These are phyloP conservation scores for Raffaelea arxii DNA, from an alignment of 2,329 filamentous ascomycete species.

Conservation along the genomic window DNA sequence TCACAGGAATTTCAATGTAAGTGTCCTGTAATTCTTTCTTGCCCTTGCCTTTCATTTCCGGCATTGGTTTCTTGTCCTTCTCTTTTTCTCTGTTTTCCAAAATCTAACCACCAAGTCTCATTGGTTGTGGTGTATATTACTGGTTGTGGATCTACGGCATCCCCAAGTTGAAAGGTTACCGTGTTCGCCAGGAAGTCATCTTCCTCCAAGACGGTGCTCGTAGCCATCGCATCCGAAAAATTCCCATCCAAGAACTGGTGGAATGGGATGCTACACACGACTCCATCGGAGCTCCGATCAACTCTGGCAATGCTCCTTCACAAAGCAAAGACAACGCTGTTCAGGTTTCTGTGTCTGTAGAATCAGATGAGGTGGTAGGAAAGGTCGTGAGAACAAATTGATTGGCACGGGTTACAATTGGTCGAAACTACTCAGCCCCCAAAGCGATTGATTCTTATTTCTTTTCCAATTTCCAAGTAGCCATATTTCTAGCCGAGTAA, in stretches of 20 bases:
- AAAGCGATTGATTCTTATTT: too few relatives aligned
- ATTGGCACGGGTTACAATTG: too few relatives aligned
- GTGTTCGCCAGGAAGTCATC: constrained; percentile 37
- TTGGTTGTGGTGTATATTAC: constrained; percentile 38
- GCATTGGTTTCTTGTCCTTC: background rate
- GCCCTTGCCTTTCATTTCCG: background rate
- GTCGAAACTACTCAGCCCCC: too few relatives aligned
- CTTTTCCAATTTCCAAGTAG: too few relatives aligned
- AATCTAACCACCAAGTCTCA: constrained; percentile 1
- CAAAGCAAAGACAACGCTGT: too few relatives aligned
- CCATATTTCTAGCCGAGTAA: too few relatives aligned
- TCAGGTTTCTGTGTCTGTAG: too few relatives aligned
- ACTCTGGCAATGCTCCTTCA: too few relatives aligned
- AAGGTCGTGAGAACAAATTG: too few relatives aligned
- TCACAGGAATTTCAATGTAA: constrained; percentile 54
- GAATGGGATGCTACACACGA: constrained; percentile 31
- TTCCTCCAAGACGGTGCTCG: constrained; percentile 32
- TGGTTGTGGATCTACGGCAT: constrained; percentile 34
- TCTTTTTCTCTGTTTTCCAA: background rate
- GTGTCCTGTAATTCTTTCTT: constrained; percentile 13
- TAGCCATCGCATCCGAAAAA: constrained; percentile 36
- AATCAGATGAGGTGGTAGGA: too few relatives aligned
- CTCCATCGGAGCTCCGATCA: background rate
- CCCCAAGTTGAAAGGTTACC: constrained; percentile 31
- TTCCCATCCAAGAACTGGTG: constrained; percentile 30